Percentiles rank a stretch among this genome's conserved stretches.
These are phyloP conservation scores for Epichloe gansuensis DNA, from an alignment of 2,329 filamentous ascomycete species.

Conservation along the genomic window DNA sequence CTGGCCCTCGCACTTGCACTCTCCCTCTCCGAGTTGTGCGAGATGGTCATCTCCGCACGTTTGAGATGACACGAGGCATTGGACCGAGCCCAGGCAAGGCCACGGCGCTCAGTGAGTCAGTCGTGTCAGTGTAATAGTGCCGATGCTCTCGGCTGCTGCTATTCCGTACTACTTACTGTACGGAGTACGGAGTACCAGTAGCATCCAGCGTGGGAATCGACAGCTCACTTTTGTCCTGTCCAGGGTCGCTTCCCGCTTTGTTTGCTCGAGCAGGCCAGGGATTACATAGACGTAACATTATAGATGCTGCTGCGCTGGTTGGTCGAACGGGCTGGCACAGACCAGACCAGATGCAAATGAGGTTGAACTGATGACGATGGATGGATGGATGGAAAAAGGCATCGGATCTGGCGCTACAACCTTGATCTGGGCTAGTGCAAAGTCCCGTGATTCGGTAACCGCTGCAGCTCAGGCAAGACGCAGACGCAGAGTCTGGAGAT, in stretches of 20 bases:
- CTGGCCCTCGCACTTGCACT: no score
- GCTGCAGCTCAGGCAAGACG: background rate
- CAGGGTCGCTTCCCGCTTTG: background rate
- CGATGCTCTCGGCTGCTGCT: no score
- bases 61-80: background rate
- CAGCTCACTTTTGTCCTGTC: background rate
- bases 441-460: slow-evolving; percentile 3
- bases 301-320: background rate
- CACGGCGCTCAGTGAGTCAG: background rate
- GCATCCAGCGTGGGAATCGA: background rate
- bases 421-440: background rate
- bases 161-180: no score
- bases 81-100: background rate
- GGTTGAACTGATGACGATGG: background rate
- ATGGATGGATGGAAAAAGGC: background rate
- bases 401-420: background rate
- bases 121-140: no score
- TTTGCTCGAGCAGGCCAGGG: background rate
- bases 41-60: slow-evolving; percentile 1
- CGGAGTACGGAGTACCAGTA: background rate
- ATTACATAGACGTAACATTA: no score
- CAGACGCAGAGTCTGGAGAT: background rate
- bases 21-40: background rate
- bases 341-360: background rate
- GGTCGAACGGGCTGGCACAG: background rate